Conservation (phyloP, 2,329 filamentous ascomycete species). For the Penicillium sp. region DNA sequence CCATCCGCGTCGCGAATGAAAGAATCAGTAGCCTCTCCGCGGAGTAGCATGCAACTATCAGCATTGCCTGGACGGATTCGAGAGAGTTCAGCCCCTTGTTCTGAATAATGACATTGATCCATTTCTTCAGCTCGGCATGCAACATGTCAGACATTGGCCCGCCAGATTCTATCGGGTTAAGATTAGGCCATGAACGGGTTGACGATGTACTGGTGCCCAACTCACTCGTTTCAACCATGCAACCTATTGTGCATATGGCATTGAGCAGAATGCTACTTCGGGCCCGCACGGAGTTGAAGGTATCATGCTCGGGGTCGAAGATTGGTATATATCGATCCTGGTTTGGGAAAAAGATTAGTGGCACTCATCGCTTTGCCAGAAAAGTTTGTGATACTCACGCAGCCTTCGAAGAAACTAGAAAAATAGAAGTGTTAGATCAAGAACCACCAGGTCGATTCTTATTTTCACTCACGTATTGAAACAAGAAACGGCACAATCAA, state of each 20-base stretch:
- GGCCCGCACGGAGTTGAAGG: constrained; percentile 47
- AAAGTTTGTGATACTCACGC: constrained; percentile 24
- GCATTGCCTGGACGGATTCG: constrained; percentile 55
- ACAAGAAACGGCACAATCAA: constrained; percentile 35
- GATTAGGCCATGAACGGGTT: background rate
- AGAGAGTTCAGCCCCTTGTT: constrained; percentile 42
- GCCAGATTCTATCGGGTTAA: constrained; percentile 23
- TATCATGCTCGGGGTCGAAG: constrained; percentile 50
- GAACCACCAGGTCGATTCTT: background rate
- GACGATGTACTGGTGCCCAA: too few species aligned
- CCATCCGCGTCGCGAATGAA: constrained; percentile 54
- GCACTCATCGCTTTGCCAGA: background rate
- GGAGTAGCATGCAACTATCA: constrained; percentile 56
- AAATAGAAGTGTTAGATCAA: background rate
- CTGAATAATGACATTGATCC: constrained; percentile 50
- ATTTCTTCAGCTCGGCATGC: constrained; percentile 46
- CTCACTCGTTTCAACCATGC: constrained; percentile 43
- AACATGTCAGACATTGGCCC: constrained; percentile 45
- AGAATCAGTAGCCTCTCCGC: constrained; percentile 55
- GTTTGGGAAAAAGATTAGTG: background rate
- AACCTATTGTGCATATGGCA: constrained; percentile 55
- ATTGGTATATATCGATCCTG: constrained; percentile 53
- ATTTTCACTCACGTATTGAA: constrained; percentile 32
- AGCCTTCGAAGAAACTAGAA: constrained; percentile 40
- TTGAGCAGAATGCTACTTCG: constrained; percentile 56